These are phyloP conservation scores for Botrytis fabae DNA, from an alignment of 2,329 filamentous ascomycete species.

Conservation along the genomic window DNA sequence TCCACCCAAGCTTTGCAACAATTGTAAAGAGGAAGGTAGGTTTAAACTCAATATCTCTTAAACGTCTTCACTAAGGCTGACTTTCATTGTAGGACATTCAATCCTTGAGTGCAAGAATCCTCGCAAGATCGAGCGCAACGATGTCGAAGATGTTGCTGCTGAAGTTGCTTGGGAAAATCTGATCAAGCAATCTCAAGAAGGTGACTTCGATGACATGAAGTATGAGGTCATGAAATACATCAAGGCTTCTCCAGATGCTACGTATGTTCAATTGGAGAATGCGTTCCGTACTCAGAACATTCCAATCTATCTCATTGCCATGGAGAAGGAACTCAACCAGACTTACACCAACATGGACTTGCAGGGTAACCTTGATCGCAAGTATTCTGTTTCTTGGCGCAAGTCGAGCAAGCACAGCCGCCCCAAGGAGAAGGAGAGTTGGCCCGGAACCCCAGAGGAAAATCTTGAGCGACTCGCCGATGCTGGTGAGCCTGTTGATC, in stretches of 20 bases:
- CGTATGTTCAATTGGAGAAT: slow-evolving; percentile 61
- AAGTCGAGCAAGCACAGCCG: slow-evolving; percentile 58
- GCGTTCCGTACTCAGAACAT: slow-evolving; percentile 57
- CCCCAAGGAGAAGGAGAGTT: slow-evolving; percentile 58
- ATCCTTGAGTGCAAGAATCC: slow-evolving; percentile 58
- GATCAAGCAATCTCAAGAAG: slow-evolving; percentile 50
- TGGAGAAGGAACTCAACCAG: slow-evolving; percentile 55
- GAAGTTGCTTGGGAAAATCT: slow-evolving; percentile 62
- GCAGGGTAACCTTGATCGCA: slow-evolving; percentile 66
- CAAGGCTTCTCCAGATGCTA: slow-evolving; percentile 58
- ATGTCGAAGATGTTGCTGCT: slow-evolving; percentile 50
- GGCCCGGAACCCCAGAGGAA: slow-evolving; percentile 59
- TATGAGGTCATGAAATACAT: slow-evolving; percentile 59
- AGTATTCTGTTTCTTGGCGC: slow-evolving; percentile 64
- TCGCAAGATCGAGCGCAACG: slow-evolving; percentile 56
- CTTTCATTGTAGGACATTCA: slow-evolving; percentile 51
- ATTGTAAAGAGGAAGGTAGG: slow-evolving; percentile 62
- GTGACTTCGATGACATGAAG: slow-evolving; percentile 64
- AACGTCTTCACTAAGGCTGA: slow-evolving; percentile 5
- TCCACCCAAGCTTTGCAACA: slow-evolving; percentile 56
- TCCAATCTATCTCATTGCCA: slow-evolving; percentile 60
- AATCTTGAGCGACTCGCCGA: slow-evolving; percentile 64
- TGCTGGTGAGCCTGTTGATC: slow-evolving; percentile 63
- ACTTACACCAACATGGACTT: slow-evolving; percentile 71
- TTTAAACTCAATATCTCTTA: not conserved